Conservation (phyloP, 768 basidiomycete species). For the Coprinopsis sp. region DNA sequence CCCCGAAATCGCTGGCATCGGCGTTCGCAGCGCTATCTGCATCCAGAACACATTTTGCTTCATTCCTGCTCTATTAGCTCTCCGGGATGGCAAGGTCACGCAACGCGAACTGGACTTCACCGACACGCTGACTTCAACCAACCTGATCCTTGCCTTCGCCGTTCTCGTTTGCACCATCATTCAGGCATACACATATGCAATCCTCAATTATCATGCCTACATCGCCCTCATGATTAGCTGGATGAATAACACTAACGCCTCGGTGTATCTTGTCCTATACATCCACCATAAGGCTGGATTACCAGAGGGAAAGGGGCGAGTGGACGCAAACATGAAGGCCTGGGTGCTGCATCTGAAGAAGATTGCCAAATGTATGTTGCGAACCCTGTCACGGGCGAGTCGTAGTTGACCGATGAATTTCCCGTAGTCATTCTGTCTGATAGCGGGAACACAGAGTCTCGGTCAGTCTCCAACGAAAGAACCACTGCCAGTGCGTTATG, state of each 20-base stretch:
- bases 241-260: too few relatives aligned
- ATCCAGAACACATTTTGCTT: too few relatives aligned
- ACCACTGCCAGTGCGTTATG: too few relatives aligned
- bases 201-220: constrained; percentile 19
- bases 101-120: neutral
- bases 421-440: too few relatives aligned
- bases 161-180: constrained; percentile 22
- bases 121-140: constrained; percentile 5
- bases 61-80: neutral
- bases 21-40: neutral
- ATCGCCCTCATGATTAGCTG: constrained; percentile 23
- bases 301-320: neutral
- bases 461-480: too few relatives aligned
- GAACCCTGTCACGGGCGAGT: too few relatives aligned
- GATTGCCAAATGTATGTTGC: too few relatives aligned
- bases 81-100: constrained; percentile 3
- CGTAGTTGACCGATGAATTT: too few relatives aligned
- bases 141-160: too few relatives aligned
- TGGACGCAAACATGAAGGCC: neutral
- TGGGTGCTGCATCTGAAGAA: neutral
- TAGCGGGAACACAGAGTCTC: too few relatives aligned
- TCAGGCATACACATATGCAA: constrained; percentile 12
- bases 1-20: neutral
- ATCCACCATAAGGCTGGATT: constrained; percentile 6
- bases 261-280: too few relatives aligned